Conservation (phyloP, 768 basidiomycete genomes). For the Panaeolus cyanescens region DNA sequence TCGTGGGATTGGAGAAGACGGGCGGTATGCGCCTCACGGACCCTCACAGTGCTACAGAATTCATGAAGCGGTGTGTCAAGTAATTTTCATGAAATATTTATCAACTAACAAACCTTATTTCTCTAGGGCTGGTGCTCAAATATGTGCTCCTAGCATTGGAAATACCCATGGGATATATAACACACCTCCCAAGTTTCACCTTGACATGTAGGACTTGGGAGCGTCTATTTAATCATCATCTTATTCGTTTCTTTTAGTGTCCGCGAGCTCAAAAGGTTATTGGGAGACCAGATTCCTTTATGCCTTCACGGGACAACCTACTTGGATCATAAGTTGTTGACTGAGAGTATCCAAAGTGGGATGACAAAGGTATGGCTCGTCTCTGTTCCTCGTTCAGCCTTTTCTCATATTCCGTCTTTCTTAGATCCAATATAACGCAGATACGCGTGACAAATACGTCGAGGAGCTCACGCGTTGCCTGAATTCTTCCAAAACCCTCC, state of each 20-base stretch:
- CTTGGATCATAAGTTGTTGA: constrained; percentile 40
- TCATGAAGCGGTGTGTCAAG: constrained; percentile 38
- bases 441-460: background rate
- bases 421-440: background rate
- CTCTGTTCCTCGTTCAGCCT: too few species aligned
- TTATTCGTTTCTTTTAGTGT: constrained; percentile 27
- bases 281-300: constrained; percentile 35
- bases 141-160: constrained; percentile 49
- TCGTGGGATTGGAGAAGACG: constrained; percentile 48
- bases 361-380: constrained; percentile 38
- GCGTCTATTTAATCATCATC: background rate
- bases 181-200: constrained; percentile 45
- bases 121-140: constrained; percentile 41
- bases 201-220: constrained; percentile 36
- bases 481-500: constrained; percentile 39
- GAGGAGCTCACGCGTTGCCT: background rate
- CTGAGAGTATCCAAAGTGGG: constrained; percentile 46
- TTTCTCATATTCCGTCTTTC: too few species aligned
- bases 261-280: constrained; percentile 33
- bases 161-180: constrained; percentile 49
- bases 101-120: background rate
- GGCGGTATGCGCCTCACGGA: constrained; percentile 50
- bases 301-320: constrained; percentile 49
- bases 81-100: background rate
- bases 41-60: constrained; percentile 40